phyloP scores from a whole-genome alignment of 1,139 yeast species.

The Yamadazyma conglobata region DNA sequence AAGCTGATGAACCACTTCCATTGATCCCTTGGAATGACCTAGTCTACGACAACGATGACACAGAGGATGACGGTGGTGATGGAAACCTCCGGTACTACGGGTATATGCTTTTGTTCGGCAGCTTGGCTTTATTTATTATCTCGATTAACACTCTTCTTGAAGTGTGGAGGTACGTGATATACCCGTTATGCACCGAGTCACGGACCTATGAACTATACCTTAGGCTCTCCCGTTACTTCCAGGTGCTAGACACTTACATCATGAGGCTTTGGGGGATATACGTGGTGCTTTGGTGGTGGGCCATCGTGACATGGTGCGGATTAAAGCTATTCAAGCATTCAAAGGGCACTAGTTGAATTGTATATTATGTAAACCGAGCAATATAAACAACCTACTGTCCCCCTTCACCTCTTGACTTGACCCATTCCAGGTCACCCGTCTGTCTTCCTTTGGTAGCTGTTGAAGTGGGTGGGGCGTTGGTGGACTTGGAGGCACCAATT shows the following conservation, averaged over 20 bases:
- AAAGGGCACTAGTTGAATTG: slow-evolving; percentile 43
- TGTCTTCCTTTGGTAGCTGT: slow-evolving; percentile 48
- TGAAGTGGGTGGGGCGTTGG: slow-evolving; percentile 6
- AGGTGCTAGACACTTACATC: slow-evolving; percentile 43
- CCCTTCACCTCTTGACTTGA: slow-evolving; percentile 68
- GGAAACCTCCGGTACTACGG: slow-evolving; percentile 25
- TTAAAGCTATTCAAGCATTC: slow-evolving; percentile 75
- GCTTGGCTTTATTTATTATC: slow-evolving; percentile 41
- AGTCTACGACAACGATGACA: slow-evolving; percentile 4
- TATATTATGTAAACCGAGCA: background rate
- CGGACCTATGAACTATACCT: slow-evolving; percentile 15
- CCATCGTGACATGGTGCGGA: slow-evolving; percentile 71
- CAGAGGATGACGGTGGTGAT: background rate
- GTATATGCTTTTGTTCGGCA: slow-evolving; percentile 28
- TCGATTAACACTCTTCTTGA: slow-evolving; percentile 43
- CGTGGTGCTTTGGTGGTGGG: slow-evolving; percentile 74
- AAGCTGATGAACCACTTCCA: slow-evolving; percentile 13
- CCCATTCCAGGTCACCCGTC: slow-evolving; percentile 79
- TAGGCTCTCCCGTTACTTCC: slow-evolving; percentile 14
- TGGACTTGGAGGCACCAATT: slow-evolving; percentile 6
- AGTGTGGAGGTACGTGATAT: slow-evolving; percentile 42
- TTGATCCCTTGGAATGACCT: slow-evolving; percentile 16
- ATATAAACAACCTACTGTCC: slow-evolving; percentile 31
- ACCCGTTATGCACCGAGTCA: slow-evolving; percentile 21
- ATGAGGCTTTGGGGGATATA: slow-evolving; percentile 51